Conservation (phyloP, 768 basidiomycete genomes). For the Calocybe indica region DNA sequence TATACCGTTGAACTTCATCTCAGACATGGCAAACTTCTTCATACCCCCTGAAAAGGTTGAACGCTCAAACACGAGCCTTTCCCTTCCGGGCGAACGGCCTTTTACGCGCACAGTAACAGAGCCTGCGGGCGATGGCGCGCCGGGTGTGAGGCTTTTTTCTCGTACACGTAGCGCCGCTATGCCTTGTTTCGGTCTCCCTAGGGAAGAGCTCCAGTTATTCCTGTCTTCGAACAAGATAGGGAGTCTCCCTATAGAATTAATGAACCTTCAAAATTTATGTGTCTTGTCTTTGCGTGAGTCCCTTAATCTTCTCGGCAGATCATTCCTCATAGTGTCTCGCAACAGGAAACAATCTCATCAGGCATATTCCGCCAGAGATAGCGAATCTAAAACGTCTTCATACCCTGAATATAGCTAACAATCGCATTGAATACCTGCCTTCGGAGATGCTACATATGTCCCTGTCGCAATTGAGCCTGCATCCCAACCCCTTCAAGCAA, state of each 20-base stretch:
- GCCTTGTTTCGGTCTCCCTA: conserved; percentile 30
- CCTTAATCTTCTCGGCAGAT: not conserved
- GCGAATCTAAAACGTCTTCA: conserved; percentile 43
- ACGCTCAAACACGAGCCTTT: conserved; percentile 1
- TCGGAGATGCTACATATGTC: conserved; percentile 58
- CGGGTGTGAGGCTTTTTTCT: conserved; percentile 8
- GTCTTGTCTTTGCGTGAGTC: conserved; percentile 60
- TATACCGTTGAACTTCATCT: conserved; percentile 46
- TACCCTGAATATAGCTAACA: conserved; percentile 57
- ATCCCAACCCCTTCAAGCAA: conserved; percentile 56
- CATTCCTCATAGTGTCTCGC: conserved; percentile 10
- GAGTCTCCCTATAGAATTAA: conserved; percentile 50
- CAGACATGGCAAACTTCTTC: conserved; percentile 40
- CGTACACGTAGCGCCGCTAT: conserved; percentile 26
- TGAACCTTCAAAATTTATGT: conserved; percentile 49
- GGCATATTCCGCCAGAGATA: conserved; percentile 59
- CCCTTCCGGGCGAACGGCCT: conserved; percentile 10
- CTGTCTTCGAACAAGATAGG: conserved; percentile 51
- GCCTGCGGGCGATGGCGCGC: conserved; percentile 15
- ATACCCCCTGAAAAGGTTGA: conserved; percentile 32
- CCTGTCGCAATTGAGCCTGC: conserved; percentile 38
- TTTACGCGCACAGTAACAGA: conserved; percentile 30
- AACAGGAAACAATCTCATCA: conserved; percentile 54
- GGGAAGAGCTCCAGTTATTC: conserved; percentile 49
- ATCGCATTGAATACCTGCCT: conserved; percentile 54